Percentiles rank a stretch among this genome's conserved stretches.
Conservation (phyloP, 2,329 filamentous ascomycete species). For the Onygenales sp. region DNA sequence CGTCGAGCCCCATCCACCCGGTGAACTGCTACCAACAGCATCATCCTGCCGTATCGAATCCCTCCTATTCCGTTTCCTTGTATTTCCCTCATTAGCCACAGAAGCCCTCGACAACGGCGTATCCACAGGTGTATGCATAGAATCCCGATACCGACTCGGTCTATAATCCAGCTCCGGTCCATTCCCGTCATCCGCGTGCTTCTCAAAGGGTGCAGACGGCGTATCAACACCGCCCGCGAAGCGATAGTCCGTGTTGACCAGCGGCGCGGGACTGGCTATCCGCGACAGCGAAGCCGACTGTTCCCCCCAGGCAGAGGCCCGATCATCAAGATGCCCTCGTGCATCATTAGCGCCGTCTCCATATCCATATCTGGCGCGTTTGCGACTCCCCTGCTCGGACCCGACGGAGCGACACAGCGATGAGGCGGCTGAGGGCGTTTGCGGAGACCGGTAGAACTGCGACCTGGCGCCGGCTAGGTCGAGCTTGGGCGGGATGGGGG, state of each 20-base stretch:
- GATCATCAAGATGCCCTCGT: not conserved
- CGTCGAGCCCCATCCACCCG: conserved; percentile 18
- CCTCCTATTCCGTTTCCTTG: conserved; percentile 6
- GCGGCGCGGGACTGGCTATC: conserved; percentile 24
- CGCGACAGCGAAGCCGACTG: conserved; percentile 11
- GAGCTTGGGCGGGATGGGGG: conserved; percentile 26
- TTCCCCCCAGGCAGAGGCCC: not conserved
- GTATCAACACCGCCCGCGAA: conserved; percentile 25
- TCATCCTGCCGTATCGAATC: conserved; percentile 1
- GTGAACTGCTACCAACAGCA: not conserved
- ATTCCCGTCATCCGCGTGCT: conserved; percentile 13
- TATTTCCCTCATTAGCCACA: conserved; percentile 1
- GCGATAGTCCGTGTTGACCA: conserved; percentile 30
- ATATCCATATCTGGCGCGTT: conserved; percentile 11
- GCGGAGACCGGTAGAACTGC: conserved; percentile 28
- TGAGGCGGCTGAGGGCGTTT: conserved; percentile 27
- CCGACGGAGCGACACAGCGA: conserved; percentile 28
- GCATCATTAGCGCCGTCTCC: conserved; percentile 1
- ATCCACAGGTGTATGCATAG: conserved; percentile 10
- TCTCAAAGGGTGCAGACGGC: conserved; percentile 14
- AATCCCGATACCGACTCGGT: conserved; percentile 32
- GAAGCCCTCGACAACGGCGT: not conserved
- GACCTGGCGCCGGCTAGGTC: conserved; percentile 29
- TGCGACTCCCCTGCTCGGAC: conserved; percentile 10
- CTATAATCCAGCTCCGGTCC: conserved; percentile 31